Conservation (phyloP, 371 early-diverging fungal genomes). For the Gilbertella persicaria region DNA sequence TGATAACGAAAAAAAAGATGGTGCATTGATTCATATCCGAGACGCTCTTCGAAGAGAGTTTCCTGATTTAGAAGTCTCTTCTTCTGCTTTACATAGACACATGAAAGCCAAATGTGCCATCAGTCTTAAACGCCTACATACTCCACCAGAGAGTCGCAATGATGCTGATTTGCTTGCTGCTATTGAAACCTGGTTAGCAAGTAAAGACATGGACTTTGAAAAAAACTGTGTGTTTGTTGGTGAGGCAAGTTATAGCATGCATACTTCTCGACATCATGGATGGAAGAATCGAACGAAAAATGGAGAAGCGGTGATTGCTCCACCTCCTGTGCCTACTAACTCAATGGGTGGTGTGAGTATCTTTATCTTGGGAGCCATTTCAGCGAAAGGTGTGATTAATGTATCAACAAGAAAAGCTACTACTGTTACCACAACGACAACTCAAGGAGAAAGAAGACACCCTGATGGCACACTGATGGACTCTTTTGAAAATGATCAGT, state of each 20-base stretch:
- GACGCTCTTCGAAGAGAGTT: conserved; percentile 3
- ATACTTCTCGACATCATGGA: background rate
- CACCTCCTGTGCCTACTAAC: background rate
- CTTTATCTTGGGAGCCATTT: background rate
- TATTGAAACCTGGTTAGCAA: background rate
- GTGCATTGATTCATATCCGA: conserved; percentile 67
- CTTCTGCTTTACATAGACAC: conserved; percentile 2
- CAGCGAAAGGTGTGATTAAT: background rate
- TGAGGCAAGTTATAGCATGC: background rate
- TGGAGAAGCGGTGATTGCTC: background rate
- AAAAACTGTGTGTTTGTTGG: background rate
- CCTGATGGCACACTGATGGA: background rate
- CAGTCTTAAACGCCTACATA: background rate
- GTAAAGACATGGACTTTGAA: background rate
- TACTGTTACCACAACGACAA: no score
- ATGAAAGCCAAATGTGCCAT: background rate
- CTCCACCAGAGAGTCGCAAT: background rate
- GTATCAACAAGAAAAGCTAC: background rate
- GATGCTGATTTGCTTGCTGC: background rate
- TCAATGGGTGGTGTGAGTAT: background rate
- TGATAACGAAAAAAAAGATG: conserved; percentile 95
- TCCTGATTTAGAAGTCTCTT: background rate
- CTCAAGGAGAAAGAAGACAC: background rate
- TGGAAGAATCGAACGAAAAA: background rate
- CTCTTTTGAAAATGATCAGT: background rate